These are phyloP conservation scores for Fusarium sambucinum DNA, from an alignment of 2,329 filamentous ascomycete genomes.

Conservation along the genomic window DNA sequence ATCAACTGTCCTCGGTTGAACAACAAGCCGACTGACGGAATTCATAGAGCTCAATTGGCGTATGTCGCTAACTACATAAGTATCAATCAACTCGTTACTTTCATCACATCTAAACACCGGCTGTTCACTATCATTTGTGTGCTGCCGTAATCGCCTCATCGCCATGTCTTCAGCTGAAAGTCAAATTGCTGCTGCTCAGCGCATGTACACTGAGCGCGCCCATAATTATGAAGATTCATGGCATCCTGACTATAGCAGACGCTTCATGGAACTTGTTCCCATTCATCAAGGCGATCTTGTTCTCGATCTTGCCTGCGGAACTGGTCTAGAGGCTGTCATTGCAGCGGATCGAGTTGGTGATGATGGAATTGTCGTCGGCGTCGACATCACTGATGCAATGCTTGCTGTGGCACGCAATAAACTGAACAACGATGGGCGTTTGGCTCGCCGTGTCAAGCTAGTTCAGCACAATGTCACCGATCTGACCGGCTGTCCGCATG, in stretches of 20 bases:
- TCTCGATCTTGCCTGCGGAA: slow-evolving; percentile 53
- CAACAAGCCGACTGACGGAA: neutral
- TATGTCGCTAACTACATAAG: neutral
- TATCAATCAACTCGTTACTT: neutral
- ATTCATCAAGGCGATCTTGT: slow-evolving; percentile 46
- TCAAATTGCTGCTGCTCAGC: slow-evolving; percentile 39
- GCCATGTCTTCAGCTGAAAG: slow-evolving; percentile 20
- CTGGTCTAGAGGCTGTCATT: slow-evolving; percentile 50
- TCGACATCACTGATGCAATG: slow-evolving; percentile 53
- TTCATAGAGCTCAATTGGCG: neutral
- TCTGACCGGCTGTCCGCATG: slow-evolving; percentile 37
- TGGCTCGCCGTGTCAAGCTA: slow-evolving; percentile 42
- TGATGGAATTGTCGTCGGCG: slow-evolving; percentile 47
- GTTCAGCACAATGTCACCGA: slow-evolving; percentile 48
- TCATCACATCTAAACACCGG: neutral
- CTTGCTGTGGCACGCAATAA: slow-evolving; percentile 47
- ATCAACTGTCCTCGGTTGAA: slow-evolving; percentile 4
- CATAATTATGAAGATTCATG: slow-evolving; percentile 51
- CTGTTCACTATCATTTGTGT: neutral
- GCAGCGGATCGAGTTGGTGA: slow-evolving; percentile 47
- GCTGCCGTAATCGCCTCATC: neutral
- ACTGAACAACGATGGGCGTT: slow-evolving; percentile 26
- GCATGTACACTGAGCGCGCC: slow-evolving; percentile 52
- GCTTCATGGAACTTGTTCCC: slow-evolving; percentile 48
- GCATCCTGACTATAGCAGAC: slow-evolving; percentile 50